phyloP scores from a whole-genome alignment of 192 early-diverging fungal species.

The Gonapodya sp. region DNA sequence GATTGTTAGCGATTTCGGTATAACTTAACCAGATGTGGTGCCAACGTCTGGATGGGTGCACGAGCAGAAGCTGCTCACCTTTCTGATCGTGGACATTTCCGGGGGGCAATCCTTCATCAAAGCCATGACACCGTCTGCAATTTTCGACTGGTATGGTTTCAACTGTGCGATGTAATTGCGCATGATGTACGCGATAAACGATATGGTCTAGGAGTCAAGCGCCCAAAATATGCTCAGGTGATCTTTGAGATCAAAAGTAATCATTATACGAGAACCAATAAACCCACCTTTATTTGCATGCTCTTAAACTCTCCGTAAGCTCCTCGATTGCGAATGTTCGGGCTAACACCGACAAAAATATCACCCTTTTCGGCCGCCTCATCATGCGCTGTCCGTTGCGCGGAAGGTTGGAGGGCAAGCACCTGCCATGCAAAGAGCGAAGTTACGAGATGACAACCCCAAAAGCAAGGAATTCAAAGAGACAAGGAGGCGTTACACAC shows the following conservation, averaged over 20 bases:
- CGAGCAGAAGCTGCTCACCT: slow-evolving; percentile 33
- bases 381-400: slow-evolving; percentile 31
- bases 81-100: slow-evolving; percentile 83
- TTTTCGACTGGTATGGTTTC: slow-evolving; percentile 62
- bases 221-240: not conserved
- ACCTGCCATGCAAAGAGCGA: slow-evolving; percentile 16
- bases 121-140: slow-evolving; percentile 81
- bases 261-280: not conserved
- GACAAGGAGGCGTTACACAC: slow-evolving; percentile 27
- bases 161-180: slow-evolving; percentile 63
- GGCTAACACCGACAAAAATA: slow-evolving; percentile 69
- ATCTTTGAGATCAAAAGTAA: not conserved
- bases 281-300: slow-evolving; percentile 88
- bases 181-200: slow-evolving; percentile 92
- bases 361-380: slow-evolving; percentile 37
- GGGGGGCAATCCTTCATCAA: slow-evolving; percentile 89
- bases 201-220: slow-evolving; percentile 61
- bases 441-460: not conserved
- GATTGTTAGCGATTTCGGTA: no score
- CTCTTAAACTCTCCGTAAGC: slow-evolving; percentile 82
- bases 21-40: no score
- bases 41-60: not conserved
- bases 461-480: no score
- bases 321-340: slow-evolving; percentile 56
- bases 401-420: slow-evolving; percentile 37